Base-by-base conservation (phyloP, 768 basidiomycete species). In the Podaxis sp. region DNA sequence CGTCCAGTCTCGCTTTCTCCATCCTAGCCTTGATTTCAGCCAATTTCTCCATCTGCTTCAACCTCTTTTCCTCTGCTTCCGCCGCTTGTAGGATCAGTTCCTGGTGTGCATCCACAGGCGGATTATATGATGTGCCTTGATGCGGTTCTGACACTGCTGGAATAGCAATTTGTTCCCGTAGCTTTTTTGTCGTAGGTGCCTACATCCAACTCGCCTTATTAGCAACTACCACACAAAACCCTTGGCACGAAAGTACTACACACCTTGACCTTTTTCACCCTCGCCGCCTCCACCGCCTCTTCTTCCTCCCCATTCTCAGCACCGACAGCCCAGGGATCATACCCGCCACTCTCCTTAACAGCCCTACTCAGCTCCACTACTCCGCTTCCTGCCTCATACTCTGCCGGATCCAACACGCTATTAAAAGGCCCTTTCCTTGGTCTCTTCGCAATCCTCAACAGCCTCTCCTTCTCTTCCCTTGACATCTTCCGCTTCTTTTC, bases 51-150 rank as follows among this genome's bases (percentile, higher is more conserved):
- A 79, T 82, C 61, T 87, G 82, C 26, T 76, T 77, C 44, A 86
- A 70, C 48, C 82, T 81, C 52, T 80, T 81, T 68, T 82, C 82
- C 73, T 95, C 95, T 13, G 81, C 72, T 63, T 85, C 82, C 57
- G 86, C 82, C 0, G 94, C 95, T 56, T 83, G 75, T 12, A 82
- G 75, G 22, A 98, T 71, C 4, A 96, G 83, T 54, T 86, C 85
- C 55, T 85, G 82, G 67, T 96, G 92, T 0, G 88, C 86, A 3
- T 84, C 80, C 0, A 83, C 85, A 0, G 87, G 86, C 0, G 95
- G 95, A 71, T 97, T 97, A 72, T 98, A 98, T 17, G 93, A 95
- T 2, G 89, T 84, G 19, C 95, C 95, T 36, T 85, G 86, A 66
- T 92, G 92, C 0, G 95, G 95, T 2, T 86, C 76, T 1, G 77